Percentiles rank a stretch among this genome's conserved stretches.
Evolutionary conservation across 2,329 filamentous ascomycete species (phyloP).

Genomic region (Cytospora paraplurivora): DNA sequence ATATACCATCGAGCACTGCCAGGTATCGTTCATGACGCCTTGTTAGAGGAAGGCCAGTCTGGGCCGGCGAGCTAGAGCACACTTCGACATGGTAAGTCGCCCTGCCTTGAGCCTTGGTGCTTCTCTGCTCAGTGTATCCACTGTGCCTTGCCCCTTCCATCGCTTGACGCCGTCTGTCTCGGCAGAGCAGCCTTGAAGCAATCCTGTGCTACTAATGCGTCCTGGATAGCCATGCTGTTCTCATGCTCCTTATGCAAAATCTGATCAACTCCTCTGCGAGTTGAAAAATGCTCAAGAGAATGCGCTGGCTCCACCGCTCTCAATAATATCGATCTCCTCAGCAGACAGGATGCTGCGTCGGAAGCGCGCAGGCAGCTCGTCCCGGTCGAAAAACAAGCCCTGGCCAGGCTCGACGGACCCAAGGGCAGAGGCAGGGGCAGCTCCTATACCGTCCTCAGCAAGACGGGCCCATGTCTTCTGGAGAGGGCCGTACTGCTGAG

Average conservation of each 20-base stretch:
- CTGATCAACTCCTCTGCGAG: neutral
- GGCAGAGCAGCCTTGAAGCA: neutral
- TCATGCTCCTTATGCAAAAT: neutral
- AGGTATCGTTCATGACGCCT: neutral
- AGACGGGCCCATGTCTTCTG: conserved; percentile 51
- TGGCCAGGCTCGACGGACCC: conserved; percentile 70
- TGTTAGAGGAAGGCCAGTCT: neutral
- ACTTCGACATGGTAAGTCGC: neutral
- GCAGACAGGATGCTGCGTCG: conserved; percentile 70
- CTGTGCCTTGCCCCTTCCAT: neutral
- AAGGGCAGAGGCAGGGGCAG: conserved; percentile 66
- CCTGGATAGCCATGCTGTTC: neutral
- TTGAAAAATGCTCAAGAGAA: conserved; percentile 43
- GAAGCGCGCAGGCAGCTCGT: conserved; percentile 84
- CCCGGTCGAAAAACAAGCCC: conserved; percentile 85
- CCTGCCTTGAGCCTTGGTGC: neutral
- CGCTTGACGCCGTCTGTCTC: neutral
- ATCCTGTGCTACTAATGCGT: neutral
- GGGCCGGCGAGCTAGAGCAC: neutral
- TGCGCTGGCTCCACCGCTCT: conserved; percentile 80
- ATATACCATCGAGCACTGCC: neutral
- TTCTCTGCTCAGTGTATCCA: neutral
- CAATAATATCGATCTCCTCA: conserved; percentile 92
- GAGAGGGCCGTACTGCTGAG: conserved; percentile 76
- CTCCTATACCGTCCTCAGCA: conserved; percentile 53